Base-by-base conservation (phyloP, 176 grass and related monocot species). In the Triticum timopheevii region DNA sequence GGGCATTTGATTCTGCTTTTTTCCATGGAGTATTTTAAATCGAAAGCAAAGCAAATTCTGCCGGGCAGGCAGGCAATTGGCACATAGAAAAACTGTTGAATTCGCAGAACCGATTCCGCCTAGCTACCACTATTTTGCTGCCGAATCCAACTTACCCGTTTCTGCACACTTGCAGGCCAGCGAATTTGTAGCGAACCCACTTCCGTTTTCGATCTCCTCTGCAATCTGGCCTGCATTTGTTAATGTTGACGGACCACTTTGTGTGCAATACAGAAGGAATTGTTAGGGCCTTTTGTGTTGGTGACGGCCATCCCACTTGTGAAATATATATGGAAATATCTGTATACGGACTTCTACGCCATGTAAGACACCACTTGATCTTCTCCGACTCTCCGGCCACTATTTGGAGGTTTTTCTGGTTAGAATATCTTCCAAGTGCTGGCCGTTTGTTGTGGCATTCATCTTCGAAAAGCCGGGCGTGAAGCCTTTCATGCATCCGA, bases 91-190 rank as follows among this genome's bases (percentile, higher is more conserved):
- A 36, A n/a, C 4, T 71, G 8, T 20, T 39, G 31, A 73, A 58
- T 77, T 81, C 16, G 15, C 5, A 77, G 83, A 81, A 85, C 34
- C 3, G 85, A 91, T 91, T 88, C 89, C 25, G 76, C 63, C 35
- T 87, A 13, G 67, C 40, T 74, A 31, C 13, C 10, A 36, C 36
- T 40, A 72, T 64, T 70, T 49, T 47, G 17, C 34, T 40, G 17
- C 62, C 17, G 69, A 91, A 88, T 85, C 62, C 22, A 81, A 76
- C 76, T 63, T 88, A 42, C 89, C 76, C 84, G 81, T 81, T 91
- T 91, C 85, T 91, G 35, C 81, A 84, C 81, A 87, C 79, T 90
- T 49, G 67, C 79, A 54, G 64, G 25, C 81, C 28, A 65, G 38
- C 70, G 80, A 85, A 61, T 77, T 82, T 58, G 73, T 59, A 79